Evolutionary conservation across 2,329 filamentous ascomycete species (phyloP).

Genomic region (Delphinella strobiligena): DNA sequence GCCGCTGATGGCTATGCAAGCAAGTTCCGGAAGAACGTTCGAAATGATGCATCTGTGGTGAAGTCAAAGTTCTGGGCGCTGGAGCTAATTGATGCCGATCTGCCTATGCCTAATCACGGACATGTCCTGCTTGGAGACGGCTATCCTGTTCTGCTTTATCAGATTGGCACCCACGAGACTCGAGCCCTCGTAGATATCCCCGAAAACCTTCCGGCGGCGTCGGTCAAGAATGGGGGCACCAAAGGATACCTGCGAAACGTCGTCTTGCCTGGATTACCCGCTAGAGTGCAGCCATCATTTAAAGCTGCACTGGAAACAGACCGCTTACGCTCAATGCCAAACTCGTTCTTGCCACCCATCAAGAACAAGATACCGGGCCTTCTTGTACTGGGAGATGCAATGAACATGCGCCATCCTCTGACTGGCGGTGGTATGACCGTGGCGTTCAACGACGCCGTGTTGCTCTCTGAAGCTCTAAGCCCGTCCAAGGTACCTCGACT

Average conservation of each 20-base stretch:
- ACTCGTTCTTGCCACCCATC: conserved; percentile 77
- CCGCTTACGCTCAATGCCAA: conserved; percentile 83
- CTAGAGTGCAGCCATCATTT: conserved; percentile 60
- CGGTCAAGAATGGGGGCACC: conserved; percentile 65
- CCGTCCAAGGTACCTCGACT: conserved; percentile 59
- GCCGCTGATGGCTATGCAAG: conserved; percentile 87
- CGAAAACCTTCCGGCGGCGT: conserved; percentile 60
- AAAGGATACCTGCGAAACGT: conserved; percentile 70
- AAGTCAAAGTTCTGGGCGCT: conserved; percentile 88
- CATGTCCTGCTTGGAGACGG: conserved; percentile 76
- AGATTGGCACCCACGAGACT: conserved; percentile 92
- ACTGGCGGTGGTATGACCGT: conserved; percentile 98
- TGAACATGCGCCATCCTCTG: conserved; percentile 98
- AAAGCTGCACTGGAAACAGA: conserved; percentile 62
- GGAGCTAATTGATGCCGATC: conserved; percentile 75
- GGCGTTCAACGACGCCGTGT: conserved; percentile 79
- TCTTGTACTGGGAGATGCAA: conserved; percentile 78
- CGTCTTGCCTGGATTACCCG: conserved; percentile 67
- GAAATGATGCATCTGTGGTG: conserved; percentile 53
- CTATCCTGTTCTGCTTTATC: conserved; percentile 79
- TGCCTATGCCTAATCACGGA: conserved; percentile 65
- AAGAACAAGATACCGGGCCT: conserved; percentile 61
- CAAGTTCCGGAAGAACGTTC: conserved; percentile 75
- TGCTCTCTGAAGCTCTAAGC: conserved; percentile 62
- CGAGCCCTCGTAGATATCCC: conserved; percentile 83